Conservation (phyloP, 1,284 basidiomycete species). For the Clitocybe nebularis region DNA sequence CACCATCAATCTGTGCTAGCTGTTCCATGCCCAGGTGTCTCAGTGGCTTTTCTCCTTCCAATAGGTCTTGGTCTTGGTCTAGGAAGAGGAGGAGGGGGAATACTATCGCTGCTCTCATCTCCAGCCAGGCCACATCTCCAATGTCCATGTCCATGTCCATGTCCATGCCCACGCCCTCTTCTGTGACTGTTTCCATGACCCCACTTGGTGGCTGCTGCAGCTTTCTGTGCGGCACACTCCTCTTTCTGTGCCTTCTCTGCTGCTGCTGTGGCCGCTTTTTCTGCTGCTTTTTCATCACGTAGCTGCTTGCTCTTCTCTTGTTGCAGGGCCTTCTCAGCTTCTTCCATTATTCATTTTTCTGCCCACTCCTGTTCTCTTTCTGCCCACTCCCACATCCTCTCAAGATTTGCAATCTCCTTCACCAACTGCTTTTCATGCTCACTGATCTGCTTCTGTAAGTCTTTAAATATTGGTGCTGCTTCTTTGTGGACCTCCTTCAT, state of each 20-base stretch:
- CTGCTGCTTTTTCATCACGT: too few relatives aligned
- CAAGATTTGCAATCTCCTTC: constrained; percentile 12
- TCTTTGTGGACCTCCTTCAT: constrained; percentile 9
- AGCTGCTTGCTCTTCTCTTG: too few relatives aligned
- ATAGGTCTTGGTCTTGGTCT: too few relatives aligned
- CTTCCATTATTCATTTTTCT: too few relatives aligned
- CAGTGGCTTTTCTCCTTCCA: too few relatives aligned
- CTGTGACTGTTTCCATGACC: constrained; percentile 7
- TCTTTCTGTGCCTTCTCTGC: too few relatives aligned
- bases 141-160: not conserved
- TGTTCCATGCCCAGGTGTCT: too few relatives aligned
- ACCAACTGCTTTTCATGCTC: constrained; percentile 5
- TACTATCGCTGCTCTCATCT: too few relatives aligned
- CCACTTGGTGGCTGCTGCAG: constrained; percentile 6
- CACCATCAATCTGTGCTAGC: too few relatives aligned
- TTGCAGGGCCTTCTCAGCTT: too few relatives aligned
- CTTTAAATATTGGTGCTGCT: constrained; percentile 5
- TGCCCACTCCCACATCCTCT: constrained; percentile 7
- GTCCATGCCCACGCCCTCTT: constrained; percentile 1
- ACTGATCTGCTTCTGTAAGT: constrained; percentile 1
- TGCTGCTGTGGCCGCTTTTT: too few relatives aligned
- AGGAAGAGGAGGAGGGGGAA: too few relatives aligned
- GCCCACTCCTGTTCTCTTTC: constrained; percentile 7
- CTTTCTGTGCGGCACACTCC: constrained; percentile 10
- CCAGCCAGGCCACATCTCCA: not conserved